phyloP scores from a whole-genome alignment of 495 filamentous ascomycete species.

The Bryoglossum gracile region DNA sequence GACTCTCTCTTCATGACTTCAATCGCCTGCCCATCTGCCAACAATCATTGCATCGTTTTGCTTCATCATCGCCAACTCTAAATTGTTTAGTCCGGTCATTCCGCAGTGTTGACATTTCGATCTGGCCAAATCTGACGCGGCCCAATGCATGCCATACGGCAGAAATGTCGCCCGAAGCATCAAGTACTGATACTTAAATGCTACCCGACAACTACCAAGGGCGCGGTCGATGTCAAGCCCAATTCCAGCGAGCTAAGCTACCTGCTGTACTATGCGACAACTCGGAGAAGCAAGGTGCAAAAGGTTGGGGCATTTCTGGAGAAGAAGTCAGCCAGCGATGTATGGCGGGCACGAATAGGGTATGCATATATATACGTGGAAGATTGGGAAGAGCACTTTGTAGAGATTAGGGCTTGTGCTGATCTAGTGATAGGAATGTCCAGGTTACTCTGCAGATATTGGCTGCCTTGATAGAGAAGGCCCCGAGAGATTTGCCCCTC shows the following conservation, averaged over 20 bases:
- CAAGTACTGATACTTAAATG: slow-evolving; percentile 90
- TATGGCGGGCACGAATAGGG: slow-evolving; percentile 74
- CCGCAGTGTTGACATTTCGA: not conserved
- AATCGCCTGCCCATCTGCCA: not conserved
- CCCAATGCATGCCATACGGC: slow-evolving; percentile 48
- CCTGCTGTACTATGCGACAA: slow-evolving; percentile 89
- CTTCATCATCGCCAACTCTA: not conserved
- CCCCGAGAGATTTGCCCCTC: slow-evolving; percentile 80
- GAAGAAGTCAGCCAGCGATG: slow-evolving; percentile 81
- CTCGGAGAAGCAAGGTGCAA: slow-evolving; percentile 84
- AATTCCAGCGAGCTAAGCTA: slow-evolving; percentile 94
- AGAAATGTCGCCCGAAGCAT: slow-evolving; percentile 76
- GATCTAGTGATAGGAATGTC: slow-evolving; percentile 56
- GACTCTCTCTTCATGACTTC: not conserved
- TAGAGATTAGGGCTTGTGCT: slow-evolving; percentile 1
- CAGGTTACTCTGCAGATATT: slow-evolving; percentile 88
- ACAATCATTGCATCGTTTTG: not conserved
- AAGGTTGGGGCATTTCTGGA: slow-evolving; percentile 89
- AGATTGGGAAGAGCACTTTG: too few relatives aligned
- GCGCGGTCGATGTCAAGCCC: slow-evolving; percentile 80
- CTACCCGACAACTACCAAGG: slow-evolving; percentile 84
- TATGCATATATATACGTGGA: too few relatives aligned
- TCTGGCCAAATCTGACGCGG: slow-evolving; percentile 7
- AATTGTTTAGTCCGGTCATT: not conserved
- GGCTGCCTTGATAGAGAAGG: slow-evolving; percentile 82